These are phyloP conservation scores for Sambucus nigra DNA, from an alignment of 129 eudicot species.

Conservation along the genomic window DNA sequence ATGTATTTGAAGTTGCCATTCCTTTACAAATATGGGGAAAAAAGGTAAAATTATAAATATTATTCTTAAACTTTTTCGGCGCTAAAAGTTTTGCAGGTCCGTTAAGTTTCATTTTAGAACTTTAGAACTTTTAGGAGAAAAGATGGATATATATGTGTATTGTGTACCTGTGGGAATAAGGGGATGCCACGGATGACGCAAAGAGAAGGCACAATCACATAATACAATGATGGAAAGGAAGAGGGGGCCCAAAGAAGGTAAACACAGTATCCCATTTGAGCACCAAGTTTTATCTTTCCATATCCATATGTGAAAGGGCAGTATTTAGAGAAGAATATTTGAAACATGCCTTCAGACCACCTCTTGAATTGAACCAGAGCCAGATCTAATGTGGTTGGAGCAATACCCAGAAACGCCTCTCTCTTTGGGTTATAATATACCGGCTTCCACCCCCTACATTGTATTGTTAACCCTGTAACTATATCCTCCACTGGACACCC, in stretches of 20 bases:
- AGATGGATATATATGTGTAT: background rate
- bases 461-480: slow-evolving; percentile 33
- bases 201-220: slow-evolving; percentile 20
- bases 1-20: too few species aligned
- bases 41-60: too few species aligned
- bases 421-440: slow-evolving; percentile 23
- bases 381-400: slow-evolving; percentile 23
- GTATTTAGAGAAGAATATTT: slow-evolving; percentile 30
- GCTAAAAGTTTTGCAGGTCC: too few species aligned
- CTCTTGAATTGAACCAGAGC: slow-evolving; percentile 27
- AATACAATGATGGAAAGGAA: slow-evolving; percentile 25
- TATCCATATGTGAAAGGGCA: slow-evolving; percentile 35
- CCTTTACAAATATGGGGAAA: too few species aligned
- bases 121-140: too few species aligned
- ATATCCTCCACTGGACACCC: slow-evolving; percentile 37
- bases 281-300: slow-evolving; percentile 27
- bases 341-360: slow-evolving; percentile 39
- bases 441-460: slow-evolving; percentile 38
- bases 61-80: too few species aligned
- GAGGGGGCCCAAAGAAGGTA: slow-evolving; percentile 32
- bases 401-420: slow-evolving; percentile 28
- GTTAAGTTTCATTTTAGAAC: too few species aligned
- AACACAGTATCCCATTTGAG: slow-evolving; percentile 40
- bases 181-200: slow-evolving; percentile 24
- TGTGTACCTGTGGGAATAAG: slow-evolving; percentile 31